Base-by-base conservation (phyloP, 2,329 filamentous ascomycete genomes). In the Thelonectria olida region DNA sequence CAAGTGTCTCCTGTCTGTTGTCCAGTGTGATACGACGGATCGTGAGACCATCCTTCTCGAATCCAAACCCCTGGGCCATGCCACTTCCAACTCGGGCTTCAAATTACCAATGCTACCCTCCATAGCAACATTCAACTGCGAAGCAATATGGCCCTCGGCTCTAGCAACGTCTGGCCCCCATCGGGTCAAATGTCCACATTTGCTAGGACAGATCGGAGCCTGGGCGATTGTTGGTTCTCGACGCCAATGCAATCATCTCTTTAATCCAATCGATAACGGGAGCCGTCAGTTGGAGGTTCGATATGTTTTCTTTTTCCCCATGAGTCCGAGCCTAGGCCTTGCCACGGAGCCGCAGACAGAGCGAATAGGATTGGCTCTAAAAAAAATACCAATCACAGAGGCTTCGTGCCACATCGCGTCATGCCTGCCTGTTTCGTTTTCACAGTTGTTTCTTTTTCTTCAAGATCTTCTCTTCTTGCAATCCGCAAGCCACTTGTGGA, bases 21-120 rank as follows among this genome's bases (percentile, higher is more conserved):
- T 31, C 23, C 23, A 38, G 34, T 4, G 57, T 60, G 31, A 55
- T 55, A 60, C 52, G 52, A 52, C 20, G 34, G 31, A 41, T 52
- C 45, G 51, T 60, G 58, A 60, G 58, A 60, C 45, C 49, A 53
- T 52, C 28, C 55, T 53, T 61, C 58, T 56, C 54, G 59, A 62
- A 58, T 28, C 49, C 48, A 47, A 54, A 27, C 36, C 54, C 58
- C 58, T 52, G 49, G 47, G 54, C 19, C 41, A 53, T 61, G 27
- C 53, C 54, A 9, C 53, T n/a, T n/a, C 22, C 34, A 28, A 38
- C 57, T 49, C 47, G 36, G 31, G 31, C 28, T 45, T 36, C 58
- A 60, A 55, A 60, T 60, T 60, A 25, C 44, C 47, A 41, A 60
- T 60, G 45, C 28, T 34, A 60, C 58, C 58, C 41, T 55, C 28